Evolutionary conservation across 129 eudicot species (phyloP), one percentile per base, ranked within the genome.

Genomic region (Centella asiatica): DNA sequence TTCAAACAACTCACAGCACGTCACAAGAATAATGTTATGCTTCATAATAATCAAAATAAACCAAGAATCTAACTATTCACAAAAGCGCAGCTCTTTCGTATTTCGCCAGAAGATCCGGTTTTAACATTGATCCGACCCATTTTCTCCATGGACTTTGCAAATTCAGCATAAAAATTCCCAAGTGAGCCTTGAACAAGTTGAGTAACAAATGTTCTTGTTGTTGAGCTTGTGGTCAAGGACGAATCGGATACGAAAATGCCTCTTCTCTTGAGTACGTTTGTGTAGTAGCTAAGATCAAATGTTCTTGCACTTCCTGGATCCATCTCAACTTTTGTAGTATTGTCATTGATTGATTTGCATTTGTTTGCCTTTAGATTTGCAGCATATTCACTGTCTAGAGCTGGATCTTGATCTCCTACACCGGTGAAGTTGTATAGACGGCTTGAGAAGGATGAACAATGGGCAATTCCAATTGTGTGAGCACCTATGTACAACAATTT

Each of bases 401-500:
- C 26, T 0, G 95, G 97, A 64, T 90, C 97, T 53, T 67, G 76
- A 34, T 75, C 89, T 0, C 95, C 90, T 23, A 58, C 74, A 24
- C 95, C 95, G 4, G 94, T 81, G 75, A 90, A 86, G 34, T 90
- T 90, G 87, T 90, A 90, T 20, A 90, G 68, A 17, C 97, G 83
- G 57, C 61, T 73, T 4, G 83, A 26, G 64, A 90, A 77, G 0
- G 95, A 70, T 25, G 81, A 29, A 68, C 97, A 86, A 46, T 81
- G 94, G 6, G 97, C 59, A 5, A 83, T 56, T 10, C 97, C 95
- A 15, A 90, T 86, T 13, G 97, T 90, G 73, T 90, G 97, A 10
- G 94, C 97, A 26, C 94, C 97, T 90, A 24, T 12, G 13, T 13
- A 0, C 13, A 53, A 53, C 6, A 53, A 14, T 13, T 3, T 27